Evolutionary conservation across 768 basidiomycete genomes (phyloP), one percentile per base, ranked within the genome.

Genomic region (Coprinopsis marcescibilis): DNA sequence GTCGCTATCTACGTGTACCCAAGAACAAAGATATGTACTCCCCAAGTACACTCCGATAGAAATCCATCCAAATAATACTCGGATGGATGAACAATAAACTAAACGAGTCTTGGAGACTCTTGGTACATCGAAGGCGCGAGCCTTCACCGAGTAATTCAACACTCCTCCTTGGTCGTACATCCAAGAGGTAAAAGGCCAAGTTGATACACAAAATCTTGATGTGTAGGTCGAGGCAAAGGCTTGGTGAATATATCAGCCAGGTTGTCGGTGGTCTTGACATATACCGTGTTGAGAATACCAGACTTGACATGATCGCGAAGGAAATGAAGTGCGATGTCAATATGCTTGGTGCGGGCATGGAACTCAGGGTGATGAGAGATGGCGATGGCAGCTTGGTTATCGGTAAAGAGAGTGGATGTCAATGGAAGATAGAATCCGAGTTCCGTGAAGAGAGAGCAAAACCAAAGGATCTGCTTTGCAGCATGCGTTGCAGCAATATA

Each of bases 401-500:
- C 53, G 12, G 20, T 29, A 23, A 36, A 48, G 6, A 52, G 17
- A n/a, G 50, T 52, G 1, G 45, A 47, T 7, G 46, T 45, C 19
- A 13, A 24, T 6, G 41, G 41, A 17, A 40, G 15, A 20, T 25
- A 32, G 33, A 54, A 30, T 8, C 43, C 46, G 12, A 54, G 45
- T 49, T 55, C 54, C n/a, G 14, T 17, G 21, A 58, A 38, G 25
- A 58, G 37, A 10, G 52, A 47, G 4, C 46, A 48, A 49, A 54
- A 44, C 60, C 60, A 63, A 7, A 63, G 20, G 4, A 51, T 58
- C 47, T 60, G 51, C 29, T 58, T 55, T 2, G 60, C 48, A 5
- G 65, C 57, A 32, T 65, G 56, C 0, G 59, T 57, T 0, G 48
- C 38, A 1, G 58, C 54, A 27, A 62, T 46, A 50, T 72, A 75